A percentile compares a stretch with the other conserved stretches of the same genome.
Conservation (phyloP, 768 basidiomycete species). For the Collybiopsis luxurians region DNA sequence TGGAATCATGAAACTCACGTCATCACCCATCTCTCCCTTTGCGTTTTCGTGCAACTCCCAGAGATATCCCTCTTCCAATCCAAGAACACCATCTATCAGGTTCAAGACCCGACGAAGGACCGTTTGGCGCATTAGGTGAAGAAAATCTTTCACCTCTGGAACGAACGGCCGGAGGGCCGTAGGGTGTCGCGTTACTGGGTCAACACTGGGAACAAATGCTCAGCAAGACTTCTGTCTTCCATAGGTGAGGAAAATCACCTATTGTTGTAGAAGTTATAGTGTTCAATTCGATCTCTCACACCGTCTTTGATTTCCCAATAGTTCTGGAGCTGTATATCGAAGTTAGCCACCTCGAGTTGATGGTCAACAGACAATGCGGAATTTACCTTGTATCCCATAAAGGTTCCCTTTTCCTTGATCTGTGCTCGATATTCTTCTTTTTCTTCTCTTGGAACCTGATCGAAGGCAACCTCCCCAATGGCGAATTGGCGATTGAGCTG, state of each 20-base stretch:
- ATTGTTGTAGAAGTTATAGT: conserved; percentile 31
- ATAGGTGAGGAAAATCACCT: conserved; percentile 17
- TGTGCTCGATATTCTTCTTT: conserved; percentile 28
- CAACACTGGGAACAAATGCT: conserved; percentile 18
- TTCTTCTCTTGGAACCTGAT: conserved; percentile 26
- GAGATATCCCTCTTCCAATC: conserved; percentile 28
- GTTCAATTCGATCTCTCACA: conserved; percentile 30
- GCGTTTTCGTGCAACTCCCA: conserved; percentile 27
- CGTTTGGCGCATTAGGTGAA: conserved; percentile 26
- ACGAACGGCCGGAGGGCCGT: conserved; percentile 26
- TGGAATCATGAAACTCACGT: conserved; percentile 16
- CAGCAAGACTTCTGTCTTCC: no score
- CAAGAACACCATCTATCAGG: conserved; percentile 29
- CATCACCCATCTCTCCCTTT: conserved; percentile 24
- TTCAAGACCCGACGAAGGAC: conserved; percentile 26
- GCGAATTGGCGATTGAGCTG: conserved; percentile 29
- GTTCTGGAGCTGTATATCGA: conserved; percentile 24
- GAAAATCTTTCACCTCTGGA: conserved; percentile 27
- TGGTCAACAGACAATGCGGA: not conserved
- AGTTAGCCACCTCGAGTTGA: not conserved
- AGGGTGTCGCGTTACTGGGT: conserved; percentile 27
- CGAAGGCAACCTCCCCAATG: conserved; percentile 28
- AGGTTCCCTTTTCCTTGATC: conserved; percentile 32
- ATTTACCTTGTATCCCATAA: conserved; percentile 31
- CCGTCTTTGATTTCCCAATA: conserved; percentile 35